Evolutionary conservation across 768 basidiomycete genomes (phyloP).

Genomic region (Cantharellus anzutake): DNA sequence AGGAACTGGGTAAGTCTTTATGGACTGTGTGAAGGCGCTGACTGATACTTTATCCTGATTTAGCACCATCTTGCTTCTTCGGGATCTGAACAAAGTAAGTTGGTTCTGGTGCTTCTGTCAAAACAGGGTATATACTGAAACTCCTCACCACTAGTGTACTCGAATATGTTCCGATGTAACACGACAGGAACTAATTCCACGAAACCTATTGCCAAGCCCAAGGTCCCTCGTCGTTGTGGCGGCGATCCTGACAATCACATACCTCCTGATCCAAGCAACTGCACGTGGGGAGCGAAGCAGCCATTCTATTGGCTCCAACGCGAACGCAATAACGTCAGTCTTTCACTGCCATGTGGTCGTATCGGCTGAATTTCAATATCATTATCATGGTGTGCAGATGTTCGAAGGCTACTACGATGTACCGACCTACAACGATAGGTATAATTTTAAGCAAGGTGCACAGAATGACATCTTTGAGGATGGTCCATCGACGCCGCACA

Average conservation of each 20-base stretch:
- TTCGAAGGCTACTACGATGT: conserved; percentile 24
- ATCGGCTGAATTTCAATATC: neutral
- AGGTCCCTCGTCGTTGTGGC: conserved; percentile 37
- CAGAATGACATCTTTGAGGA: conserved; percentile 52
- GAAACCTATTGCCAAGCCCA: conserved; percentile 26
- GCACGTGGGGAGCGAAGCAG: conserved; percentile 50
- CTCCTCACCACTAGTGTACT: conserved; percentile 21
- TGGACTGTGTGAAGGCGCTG: neutral
- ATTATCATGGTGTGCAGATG: conserved; percentile 24
- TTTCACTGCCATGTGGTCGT: neutral
- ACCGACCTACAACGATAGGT: conserved; percentile 38
- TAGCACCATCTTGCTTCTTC: conserved; percentile 25
- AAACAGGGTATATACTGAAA: neutral
- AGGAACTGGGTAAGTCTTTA: neutral
- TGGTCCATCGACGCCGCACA: neutral
- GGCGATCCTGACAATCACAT: conserved; percentile 31
- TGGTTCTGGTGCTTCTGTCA: neutral
- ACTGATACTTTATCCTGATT: neutral
- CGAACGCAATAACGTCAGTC: conserved; percentile 36
- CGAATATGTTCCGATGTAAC: conserved; percentile 56
- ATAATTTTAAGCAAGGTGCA: conserved; percentile 52
- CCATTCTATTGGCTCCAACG: conserved; percentile 53
- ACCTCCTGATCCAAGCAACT: conserved; percentile 33
- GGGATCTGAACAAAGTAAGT: conserved; percentile 3
- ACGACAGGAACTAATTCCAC: conserved; percentile 23